Percentiles rank a stretch among this genome's conserved stretches.
phyloP scores from a whole-genome alignment of 1,284 basidiomycete genomes.

The Bondarzewia mesenterica region DNA sequence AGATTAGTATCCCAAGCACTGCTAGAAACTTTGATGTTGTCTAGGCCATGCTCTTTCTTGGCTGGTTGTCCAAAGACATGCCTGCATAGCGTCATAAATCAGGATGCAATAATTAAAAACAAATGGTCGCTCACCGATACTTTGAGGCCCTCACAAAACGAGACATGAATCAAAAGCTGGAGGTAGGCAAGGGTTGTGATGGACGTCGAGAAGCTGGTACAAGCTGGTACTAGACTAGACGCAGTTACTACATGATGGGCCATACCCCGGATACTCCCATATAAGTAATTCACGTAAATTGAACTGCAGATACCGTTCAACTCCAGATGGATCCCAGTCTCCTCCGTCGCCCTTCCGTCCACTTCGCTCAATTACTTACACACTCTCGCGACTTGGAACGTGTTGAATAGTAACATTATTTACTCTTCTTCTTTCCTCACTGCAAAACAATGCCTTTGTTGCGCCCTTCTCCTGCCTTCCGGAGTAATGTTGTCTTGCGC shows the following conservation, averaged over 20 bases:
- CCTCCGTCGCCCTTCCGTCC: conserved; percentile 1
- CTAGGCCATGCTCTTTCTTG: conserved; percentile 79
- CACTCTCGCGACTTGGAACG: not conserved
- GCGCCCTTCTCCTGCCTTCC: not conserved
- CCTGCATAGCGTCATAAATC: conserved; percentile 29
- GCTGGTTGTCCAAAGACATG: conserved; percentile 86
- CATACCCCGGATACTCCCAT: not conserved
- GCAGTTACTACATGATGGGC: too few relatives aligned
- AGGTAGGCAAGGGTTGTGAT: not conserved
- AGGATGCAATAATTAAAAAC: not conserved
- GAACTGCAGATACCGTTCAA: too few relatives aligned
- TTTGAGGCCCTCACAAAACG: conserved; percentile 67
- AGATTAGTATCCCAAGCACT: conserved; percentile 97
- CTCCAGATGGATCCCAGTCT: not conserved
- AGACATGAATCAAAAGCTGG: conserved; percentile 42
- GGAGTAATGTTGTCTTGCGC: not conserved
- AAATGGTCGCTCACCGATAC: conserved; percentile 46
- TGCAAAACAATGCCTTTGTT: not conserved
- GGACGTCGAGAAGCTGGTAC: not conserved
- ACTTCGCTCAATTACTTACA: not conserved
- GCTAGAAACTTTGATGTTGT: conserved; percentile 87
- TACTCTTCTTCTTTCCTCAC: too few relatives aligned
- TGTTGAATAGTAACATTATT: too few relatives aligned
- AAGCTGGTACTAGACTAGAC: too few relatives aligned
- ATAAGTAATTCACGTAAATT: not conserved